A percentile compares a stretch with the other conserved stretches of the same genome.
Evolutionary conservation across 352 stramenopile species (phyloP).

Genomic region (Phytophthora pseudosyringae): DNA sequence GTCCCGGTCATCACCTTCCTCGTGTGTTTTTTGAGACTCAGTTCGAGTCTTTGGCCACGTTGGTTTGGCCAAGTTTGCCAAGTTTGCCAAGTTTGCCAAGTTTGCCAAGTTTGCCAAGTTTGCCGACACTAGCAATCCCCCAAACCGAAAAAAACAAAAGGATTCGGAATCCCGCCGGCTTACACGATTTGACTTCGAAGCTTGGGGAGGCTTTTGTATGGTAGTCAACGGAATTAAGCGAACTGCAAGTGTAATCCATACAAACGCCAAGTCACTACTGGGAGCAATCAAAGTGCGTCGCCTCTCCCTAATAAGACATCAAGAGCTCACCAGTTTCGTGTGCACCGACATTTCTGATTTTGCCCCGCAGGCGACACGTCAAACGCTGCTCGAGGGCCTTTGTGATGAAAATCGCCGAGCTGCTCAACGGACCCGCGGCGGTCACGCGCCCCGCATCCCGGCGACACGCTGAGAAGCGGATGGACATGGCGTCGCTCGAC

Average conservation of each 20-base stretch:
- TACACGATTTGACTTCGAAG: conserved; percentile 11
- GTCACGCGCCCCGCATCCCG: not conserved
- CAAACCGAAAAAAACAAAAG: conserved; percentile 17
- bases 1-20: conserved; percentile 25
- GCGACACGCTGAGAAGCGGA: conserved; percentile 27
- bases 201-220: too few relatives aligned
- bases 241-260: not conserved
- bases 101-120: not conserved
- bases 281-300: conserved; percentile 15
- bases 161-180: conserved; percentile 24
- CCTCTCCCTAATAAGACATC: conserved; percentile 40
- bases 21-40: conserved; percentile 11
- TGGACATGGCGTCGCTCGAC: conserved; percentile 70
- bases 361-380: conserved; percentile 8
- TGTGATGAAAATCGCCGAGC: conserved; percentile 45
- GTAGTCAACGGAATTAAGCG: conserved; percentile 21
- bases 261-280: not conserved
- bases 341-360: conserved; percentile 32
- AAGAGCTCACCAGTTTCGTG: conserved; percentile 28
- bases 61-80: too few relatives aligned
- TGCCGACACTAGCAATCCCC: conserved; percentile 13
- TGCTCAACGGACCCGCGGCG: conserved; percentile 31
- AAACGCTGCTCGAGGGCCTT: too few relatives aligned
- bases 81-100: not conserved
- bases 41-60: conserved; percentile 1